Evolutionary conservation across 1,284 basidiomycete species (phyloP).

Genomic region (Irpex sp.): DNA sequence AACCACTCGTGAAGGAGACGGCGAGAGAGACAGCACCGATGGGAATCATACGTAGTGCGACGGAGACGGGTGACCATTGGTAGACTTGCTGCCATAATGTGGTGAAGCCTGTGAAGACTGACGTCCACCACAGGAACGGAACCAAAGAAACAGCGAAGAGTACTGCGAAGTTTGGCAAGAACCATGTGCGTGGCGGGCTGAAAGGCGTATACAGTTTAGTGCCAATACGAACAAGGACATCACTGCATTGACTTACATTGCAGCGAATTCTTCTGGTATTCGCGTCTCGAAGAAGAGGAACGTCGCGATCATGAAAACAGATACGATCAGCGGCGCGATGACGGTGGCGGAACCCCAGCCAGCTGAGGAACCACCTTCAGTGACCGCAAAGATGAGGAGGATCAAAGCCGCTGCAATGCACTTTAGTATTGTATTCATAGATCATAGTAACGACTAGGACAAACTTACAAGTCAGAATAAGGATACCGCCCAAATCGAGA

Average conservation of each 20-base stretch:
- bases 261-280: slow-evolving; percentile 44
- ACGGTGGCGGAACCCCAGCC: slow-evolving; percentile 53
- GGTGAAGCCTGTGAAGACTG: slow-evolving; percentile 43
- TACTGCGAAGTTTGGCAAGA: slow-evolving; percentile 49
- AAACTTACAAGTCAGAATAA: slow-evolving; percentile 45
- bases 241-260: slow-evolving; percentile 39
- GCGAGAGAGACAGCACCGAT: slow-evolving; percentile 47
- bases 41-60: slow-evolving; percentile 50
- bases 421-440: background rate
- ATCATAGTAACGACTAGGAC: background rate
- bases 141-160: slow-evolving; percentile 46
- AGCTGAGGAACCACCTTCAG: slow-evolving; percentile 45
- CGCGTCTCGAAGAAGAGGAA: slow-evolving; percentile 53
- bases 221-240: background rate
- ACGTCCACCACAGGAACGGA: slow-evolving; percentile 53
- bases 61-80: slow-evolving; percentile 45
- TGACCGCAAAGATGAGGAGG: slow-evolving; percentile 58
- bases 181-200: slow-evolving; percentile 50
- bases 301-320: slow-evolving; percentile 42
- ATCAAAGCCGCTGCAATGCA: slow-evolving; percentile 31
- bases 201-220: background rate
- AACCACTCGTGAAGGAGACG: slow-evolving; percentile 44
- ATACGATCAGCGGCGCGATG: slow-evolving; percentile 51
- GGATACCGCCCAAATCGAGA: slow-evolving; percentile 48
- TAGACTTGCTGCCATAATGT: slow-evolving; percentile 48